phyloP scores from a whole-genome alignment of 2,329 filamentous ascomycete genomes.

The Colletotrichum simmondsii region DNA sequence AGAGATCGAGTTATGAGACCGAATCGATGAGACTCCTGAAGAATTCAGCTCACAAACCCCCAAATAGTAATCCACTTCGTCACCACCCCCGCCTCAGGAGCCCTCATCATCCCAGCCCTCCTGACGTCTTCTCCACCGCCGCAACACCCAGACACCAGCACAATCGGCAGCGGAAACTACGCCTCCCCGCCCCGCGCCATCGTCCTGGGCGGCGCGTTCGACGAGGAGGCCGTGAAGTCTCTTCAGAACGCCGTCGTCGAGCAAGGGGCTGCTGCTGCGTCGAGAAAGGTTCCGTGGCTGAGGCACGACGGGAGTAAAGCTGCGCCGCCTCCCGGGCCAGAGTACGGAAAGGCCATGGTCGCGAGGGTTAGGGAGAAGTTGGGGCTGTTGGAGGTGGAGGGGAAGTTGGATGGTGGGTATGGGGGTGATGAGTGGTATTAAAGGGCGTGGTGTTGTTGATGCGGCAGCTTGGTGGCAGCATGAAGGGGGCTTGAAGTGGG shows the following conservation, averaged over 20 bases:
- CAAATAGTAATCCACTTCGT: slow-evolving; percentile 34
- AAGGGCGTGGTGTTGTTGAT: neutral
- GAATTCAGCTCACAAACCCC: neutral
- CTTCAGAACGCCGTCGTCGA: slow-evolving; percentile 14
- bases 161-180: slow-evolving; percentile 33
- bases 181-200: slow-evolving; percentile 21
- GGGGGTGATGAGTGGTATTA: slow-evolving; percentile 36
- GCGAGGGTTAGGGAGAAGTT: slow-evolving; percentile 39
- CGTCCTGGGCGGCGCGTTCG: slow-evolving; percentile 32
- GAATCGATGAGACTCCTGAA: neutral
- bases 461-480: too few species aligned
- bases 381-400: slow-evolving; percentile 35
- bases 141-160: slow-evolving; percentile 32
- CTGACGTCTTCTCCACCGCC: slow-evolving; percentile 17
- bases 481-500: too few species aligned
- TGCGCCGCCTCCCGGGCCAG: slow-evolving; percentile 39
- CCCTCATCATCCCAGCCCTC: slow-evolving; percentile 33
- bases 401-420: slow-evolving; percentile 36
- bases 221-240: slow-evolving; percentile 10
- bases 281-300: slow-evolving; percentile 38
- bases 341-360: slow-evolving; percentile 41
- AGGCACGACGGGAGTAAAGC: slow-evolving; percentile 37
- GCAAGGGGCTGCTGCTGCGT: neutral
- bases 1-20: neutral
- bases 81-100: slow-evolving; percentile 19